Conservation (phyloP, 768 basidiomycete genomes). For the Auricularia auricula-judae region DNA sequence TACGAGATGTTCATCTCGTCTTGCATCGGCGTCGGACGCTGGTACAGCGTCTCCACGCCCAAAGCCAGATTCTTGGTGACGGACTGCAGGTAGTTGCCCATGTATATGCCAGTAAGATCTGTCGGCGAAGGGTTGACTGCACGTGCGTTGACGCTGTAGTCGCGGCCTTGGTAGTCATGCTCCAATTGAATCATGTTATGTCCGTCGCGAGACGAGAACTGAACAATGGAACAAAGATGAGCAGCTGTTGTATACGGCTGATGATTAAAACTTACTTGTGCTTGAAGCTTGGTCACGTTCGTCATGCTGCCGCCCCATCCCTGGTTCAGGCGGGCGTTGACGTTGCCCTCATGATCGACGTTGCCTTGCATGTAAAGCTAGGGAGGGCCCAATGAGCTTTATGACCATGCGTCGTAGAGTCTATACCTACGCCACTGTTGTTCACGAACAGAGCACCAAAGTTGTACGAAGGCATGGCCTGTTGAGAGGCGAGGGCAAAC, state of each 20-base stretch:
- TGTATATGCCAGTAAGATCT: slow-evolving; percentile 84
- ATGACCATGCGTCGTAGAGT: not conserved
- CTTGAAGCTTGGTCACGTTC: slow-evolving; percentile 76
- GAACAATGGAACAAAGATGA: slow-evolving; percentile 7
- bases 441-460: slow-evolving; percentile 91
- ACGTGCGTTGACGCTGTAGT: slow-evolving; percentile 79
- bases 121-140: slow-evolving; percentile 83
- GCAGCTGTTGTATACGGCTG: not conserved
- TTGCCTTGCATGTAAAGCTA: slow-evolving; percentile 89
- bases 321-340: slow-evolving; percentile 82
- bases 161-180: slow-evolving; percentile 84
- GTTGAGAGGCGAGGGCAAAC: slow-evolving; percentile 81
- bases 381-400: not conserved
- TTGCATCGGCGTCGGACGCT: slow-evolving; percentile 62
- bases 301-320: slow-evolving; percentile 55
- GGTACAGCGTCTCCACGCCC: slow-evolving; percentile 76
- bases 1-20: slow-evolving; percentile 66
- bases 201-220: slow-evolving; percentile 67
- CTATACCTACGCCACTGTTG: slow-evolving; percentile 41
- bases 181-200: slow-evolving; percentile 91
- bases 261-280: slow-evolving; percentile 47
- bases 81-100: slow-evolving; percentile 88
- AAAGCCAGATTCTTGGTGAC: slow-evolving; percentile 81
- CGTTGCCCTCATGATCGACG: slow-evolving; percentile 86
- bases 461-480: slow-evolving; percentile 79